phyloP scores from a whole-genome alignment of 2,329 filamentous ascomycete genomes.

The Exserohilum rostratum region DNA sequence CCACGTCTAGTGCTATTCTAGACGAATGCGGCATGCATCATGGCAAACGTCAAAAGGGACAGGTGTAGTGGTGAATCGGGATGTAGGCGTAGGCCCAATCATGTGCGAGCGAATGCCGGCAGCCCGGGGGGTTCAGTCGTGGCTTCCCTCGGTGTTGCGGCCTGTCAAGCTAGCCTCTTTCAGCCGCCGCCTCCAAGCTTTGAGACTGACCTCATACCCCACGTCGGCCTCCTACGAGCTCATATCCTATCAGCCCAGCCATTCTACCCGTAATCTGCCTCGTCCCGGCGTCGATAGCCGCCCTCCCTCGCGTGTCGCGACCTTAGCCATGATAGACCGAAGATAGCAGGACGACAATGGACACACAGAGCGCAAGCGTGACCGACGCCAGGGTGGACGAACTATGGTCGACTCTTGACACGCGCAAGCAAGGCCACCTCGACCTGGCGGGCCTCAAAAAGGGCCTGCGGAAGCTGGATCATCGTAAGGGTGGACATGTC shows the following conservation, averaged over 20 bases:
- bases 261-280: constrained; percentile 31
- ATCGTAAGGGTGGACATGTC: constrained; percentile 66
- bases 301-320: constrained; percentile 29
- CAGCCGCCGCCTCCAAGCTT: constrained; percentile 24
- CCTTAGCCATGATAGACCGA: constrained; percentile 48
- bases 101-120: constrained; percentile 17
- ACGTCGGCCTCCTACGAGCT: constrained; percentile 31
- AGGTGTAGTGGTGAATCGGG: neutral
- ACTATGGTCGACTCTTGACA: constrained; percentile 84
- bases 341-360: constrained; percentile 61
- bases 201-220: constrained; percentile 41
- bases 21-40: neutral
- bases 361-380: constrained; percentile 77
- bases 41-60: neutral
- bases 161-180: constrained; percentile 30
- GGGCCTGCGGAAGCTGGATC: constrained; percentile 86
- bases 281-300: constrained; percentile 23
- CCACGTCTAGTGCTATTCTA: neutral
- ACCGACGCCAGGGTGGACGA: constrained; percentile 81
- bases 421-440: constrained; percentile 75
- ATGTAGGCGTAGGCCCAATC: constrained; percentile 19
- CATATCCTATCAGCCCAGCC: constrained; percentile 19
- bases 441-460: constrained; percentile 84
- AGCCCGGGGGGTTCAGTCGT: constrained; percentile 3
- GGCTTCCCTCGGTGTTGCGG: constrained; percentile 22